Evolutionary conservation across 106 monocot genomes (phyloP), one percentile per base, ranked within the genome.

Genomic region (Dactylorhiza incarnata): DNA sequence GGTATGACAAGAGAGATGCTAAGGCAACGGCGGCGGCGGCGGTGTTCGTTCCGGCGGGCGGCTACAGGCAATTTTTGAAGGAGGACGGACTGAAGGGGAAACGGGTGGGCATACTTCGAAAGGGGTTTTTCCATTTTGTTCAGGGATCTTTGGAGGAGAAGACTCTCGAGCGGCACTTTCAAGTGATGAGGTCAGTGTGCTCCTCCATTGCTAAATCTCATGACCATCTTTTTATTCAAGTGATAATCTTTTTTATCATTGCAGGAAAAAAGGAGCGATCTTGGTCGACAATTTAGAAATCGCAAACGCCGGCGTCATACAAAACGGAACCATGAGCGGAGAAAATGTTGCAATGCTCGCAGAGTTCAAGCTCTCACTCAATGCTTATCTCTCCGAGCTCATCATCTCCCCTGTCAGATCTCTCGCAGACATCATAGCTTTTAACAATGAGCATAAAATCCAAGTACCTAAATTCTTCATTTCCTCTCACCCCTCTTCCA

Each of bases 11-110:
- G 9, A 62, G 73, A 9, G 89, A 95, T 29, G 70, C 84, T 5
- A 75, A 87, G 16, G 87, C 94, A 3, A 95, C 94, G 10, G n/a
- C 22, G 11, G 43, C 22, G 3, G 87, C 85, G 16, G 75, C 71
- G 1, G 73, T 73, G 62, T 87, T 84, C 53, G 87, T 95, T 19
- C 94, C 94, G 11, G 16, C 15, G 46, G 85, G 82, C 7, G 94
- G 91, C 10, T 95, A 95, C 49, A 52, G 25, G 46, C 85, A 87
- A 68, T 94, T 91, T 50, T 78, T 94, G 15, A 86, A 82, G 37
- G 24, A 26, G 5, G 85, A 83, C 7, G 90, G 94, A 44, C 46
- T 94, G 72, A 82, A 73, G 53, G 86, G 94, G 5, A 91, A 94
- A 78, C 87, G 94, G 45, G 44, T 91, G 4, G 94, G 91, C 26